phyloP scores from a whole-genome alignment of 352 stramenopile genomes.

The Phytopythium helicoides region DNA sequence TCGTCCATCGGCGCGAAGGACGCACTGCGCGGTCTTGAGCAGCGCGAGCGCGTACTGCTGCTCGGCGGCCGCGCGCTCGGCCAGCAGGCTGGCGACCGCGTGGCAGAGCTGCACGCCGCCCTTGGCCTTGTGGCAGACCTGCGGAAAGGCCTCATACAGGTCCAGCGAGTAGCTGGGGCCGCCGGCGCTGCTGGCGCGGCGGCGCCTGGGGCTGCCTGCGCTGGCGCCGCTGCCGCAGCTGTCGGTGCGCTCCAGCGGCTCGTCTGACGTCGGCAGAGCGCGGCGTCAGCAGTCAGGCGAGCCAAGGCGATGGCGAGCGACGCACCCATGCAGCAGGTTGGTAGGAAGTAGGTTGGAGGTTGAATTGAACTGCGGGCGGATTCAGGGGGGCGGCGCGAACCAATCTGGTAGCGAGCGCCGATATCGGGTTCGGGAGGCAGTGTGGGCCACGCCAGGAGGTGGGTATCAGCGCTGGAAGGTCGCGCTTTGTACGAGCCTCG shows the following conservation, averaged over 20 bases:
- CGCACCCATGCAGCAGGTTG: too few species aligned
- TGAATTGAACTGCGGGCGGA: too few species aligned
- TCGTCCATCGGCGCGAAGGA: too few species aligned
- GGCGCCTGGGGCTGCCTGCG: neutral
- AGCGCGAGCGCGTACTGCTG: conserved; percentile 58
- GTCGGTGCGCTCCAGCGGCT: neutral
- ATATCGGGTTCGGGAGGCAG: too few species aligned
- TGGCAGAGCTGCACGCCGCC: conserved; percentile 76
- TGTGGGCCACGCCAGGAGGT: too few species aligned
- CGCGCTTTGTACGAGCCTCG: too few species aligned
- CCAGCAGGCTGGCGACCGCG: conserved; percentile 56
- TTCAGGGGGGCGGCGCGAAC: too few species aligned
- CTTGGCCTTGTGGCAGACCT: conserved; percentile 75
- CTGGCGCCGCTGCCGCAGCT: neutral
- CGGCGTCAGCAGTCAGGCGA: too few species aligned
- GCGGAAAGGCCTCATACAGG: conserved; percentile 60
- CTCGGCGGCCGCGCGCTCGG: conserved; percentile 58
- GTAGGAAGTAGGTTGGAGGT: too few species aligned
- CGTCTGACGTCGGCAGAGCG: neutral
- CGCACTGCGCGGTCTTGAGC: conserved; percentile 59
- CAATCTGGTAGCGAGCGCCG: too few species aligned
- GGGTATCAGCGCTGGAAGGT: too few species aligned
- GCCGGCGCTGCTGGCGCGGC: neutral
- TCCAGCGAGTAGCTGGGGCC: conserved; percentile 63
- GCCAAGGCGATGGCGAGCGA: too few species aligned